Evolutionary conservation across 129 eudicot species (phyloP).

Genomic region (Ambrosia trifida): DNA sequence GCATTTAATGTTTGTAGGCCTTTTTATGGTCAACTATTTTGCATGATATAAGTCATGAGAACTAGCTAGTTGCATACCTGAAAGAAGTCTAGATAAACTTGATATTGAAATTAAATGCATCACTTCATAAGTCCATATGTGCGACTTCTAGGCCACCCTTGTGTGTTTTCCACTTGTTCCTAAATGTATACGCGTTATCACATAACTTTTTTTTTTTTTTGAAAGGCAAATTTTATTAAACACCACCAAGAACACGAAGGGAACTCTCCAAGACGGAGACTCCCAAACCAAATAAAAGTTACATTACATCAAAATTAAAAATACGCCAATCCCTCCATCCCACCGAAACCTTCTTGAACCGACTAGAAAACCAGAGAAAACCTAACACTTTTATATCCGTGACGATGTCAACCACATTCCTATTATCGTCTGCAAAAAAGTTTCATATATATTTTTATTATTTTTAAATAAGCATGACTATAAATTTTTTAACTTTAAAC

Average conservation of each 20-base stretch:
- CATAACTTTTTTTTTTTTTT: no score
- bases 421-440: neutral
- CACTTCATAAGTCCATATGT: no score
- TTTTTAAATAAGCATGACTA: no score
- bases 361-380: neutral
- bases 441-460: no score
- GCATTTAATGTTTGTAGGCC: neutral
- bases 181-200: no score
- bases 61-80: no score
- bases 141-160: no score
- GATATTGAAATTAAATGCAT: no score
- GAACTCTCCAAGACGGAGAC: conserved; percentile 3
- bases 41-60: neutral
- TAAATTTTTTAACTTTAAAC: no score
- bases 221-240: neutral
- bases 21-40: neutral
- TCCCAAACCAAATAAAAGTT: neutral
- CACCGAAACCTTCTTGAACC: neutral
- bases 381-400: neutral
- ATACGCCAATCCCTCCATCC: neutral
- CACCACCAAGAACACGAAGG: neutral
- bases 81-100: no score
- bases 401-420: neutral
- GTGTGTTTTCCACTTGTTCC: no score
- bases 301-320: neutral